Conservation (phyloP, 2,329 filamentous ascomycete genomes). For the Apiospora saccharicola region DNA sequence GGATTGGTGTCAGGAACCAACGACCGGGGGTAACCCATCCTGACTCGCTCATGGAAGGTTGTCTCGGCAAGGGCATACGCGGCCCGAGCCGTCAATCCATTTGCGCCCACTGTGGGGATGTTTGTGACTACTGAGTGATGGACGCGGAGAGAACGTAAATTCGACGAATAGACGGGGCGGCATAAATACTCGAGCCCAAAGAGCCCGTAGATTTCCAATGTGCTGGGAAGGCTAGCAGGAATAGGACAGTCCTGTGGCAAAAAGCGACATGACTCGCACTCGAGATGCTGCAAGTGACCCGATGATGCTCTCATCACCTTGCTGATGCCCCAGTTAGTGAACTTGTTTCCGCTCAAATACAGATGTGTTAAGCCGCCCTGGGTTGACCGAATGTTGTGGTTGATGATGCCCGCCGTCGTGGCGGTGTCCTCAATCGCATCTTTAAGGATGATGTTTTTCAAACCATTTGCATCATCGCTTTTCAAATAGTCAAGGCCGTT, state of each 20-base stretch:
- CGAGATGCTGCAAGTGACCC: conserved; percentile 60
- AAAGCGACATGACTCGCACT: conserved; percentile 55
- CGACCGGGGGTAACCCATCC: conserved; percentile 54
- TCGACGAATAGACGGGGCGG: conserved; percentile 60
- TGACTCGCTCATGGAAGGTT: conserved; percentile 49
- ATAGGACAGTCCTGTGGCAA: conserved; percentile 27
- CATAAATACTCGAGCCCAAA: conserved; percentile 56
- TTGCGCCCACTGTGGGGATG: conserved; percentile 53
- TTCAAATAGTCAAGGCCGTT: conserved; percentile 43
- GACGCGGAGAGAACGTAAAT: conserved; percentile 59
- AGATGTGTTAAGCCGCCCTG: conserved; percentile 60
- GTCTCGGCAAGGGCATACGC: conserved; percentile 55
- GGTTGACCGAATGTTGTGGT: conserved; percentile 36
- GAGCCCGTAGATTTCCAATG: conserved; percentile 50
- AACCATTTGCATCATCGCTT: conserved; percentile 43
- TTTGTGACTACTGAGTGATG: conserved; percentile 69
- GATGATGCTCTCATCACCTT: conserved; percentile 51
- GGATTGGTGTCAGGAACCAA: conserved; percentile 65
- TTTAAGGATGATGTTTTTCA: conserved; percentile 43
- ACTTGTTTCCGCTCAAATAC: conserved; percentile 56
- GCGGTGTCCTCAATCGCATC: conserved; percentile 28
- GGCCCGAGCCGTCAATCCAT: conserved; percentile 46
- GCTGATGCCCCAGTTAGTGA: conserved; percentile 54
- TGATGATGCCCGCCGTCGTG: conserved; percentile 30
- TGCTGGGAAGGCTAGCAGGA: conserved; percentile 39